Evolutionary conservation across 306 rosid species (phyloP), one percentile per base, ranked within the genome.

Genomic region (Medicago lupulina): DNA sequence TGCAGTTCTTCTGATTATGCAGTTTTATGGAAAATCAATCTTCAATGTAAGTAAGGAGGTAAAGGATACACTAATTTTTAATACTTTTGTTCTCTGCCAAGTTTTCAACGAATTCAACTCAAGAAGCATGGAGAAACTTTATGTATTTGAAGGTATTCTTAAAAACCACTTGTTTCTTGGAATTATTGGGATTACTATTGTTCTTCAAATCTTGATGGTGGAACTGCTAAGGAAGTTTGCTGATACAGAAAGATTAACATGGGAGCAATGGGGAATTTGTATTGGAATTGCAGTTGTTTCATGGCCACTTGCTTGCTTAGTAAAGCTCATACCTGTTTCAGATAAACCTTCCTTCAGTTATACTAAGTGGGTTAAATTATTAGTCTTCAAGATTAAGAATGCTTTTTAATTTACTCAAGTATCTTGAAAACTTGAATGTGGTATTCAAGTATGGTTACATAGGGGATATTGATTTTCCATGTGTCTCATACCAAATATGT

Each of bases 81-180:
- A 89, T 75, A 82, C 89, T 6, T 93, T 93, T 74, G 98, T 93
- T 68, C 85, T 93, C 55, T 90, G 97, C 83, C 98, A 93, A 88
- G 85, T 93, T 70, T 91, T 93, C 76, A 93, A 93, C 2, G 98
- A 93, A 85, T 91, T 93, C 83, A 93, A 91, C 81, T 76, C 97
- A 4, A 88, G 98, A 75, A 91, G 88, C 41, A 86, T 91, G 91
- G 98, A 89, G 88, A 89, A 88, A 79, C 77, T 64, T 34, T 89
- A 93, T 58, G 97, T 93, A 36, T 93, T 93, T 62, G 67, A 81
- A 83, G 98, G 96, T 5, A 79, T 91, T 67, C 90, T 73, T 70
- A 78, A 14, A 61, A 93, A 89, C 80, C 84, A 74, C 18, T 69
- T 91, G 68, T 93, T 93, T 82, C 79, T 93, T 46, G 93, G 96